Conservation (phyloP, 192 early-diverging fungal species). For the Spizellomyces sp. region DNA sequence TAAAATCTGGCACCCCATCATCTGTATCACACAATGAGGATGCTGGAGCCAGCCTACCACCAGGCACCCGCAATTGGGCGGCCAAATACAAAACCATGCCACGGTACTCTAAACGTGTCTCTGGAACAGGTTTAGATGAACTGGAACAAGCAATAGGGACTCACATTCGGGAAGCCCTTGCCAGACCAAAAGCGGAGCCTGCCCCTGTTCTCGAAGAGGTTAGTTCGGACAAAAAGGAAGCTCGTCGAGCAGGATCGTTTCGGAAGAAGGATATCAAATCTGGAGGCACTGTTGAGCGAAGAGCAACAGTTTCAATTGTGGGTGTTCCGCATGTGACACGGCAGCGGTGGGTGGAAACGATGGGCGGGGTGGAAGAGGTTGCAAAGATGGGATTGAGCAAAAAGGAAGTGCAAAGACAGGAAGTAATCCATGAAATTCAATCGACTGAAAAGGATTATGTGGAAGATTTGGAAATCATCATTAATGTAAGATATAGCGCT, state of each 20-base stretch:
- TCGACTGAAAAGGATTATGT: conserved; percentile 91
- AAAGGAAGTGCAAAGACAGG: conserved; percentile 84
- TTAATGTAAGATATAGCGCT: conserved; percentile 56
- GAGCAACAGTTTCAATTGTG: conserved; percentile 30
- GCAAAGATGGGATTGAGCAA: conserved; percentile 62
- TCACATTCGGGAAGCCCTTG: conserved; percentile 24
- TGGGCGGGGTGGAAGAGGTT: conserved; percentile 57
- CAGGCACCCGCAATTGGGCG: conserved; percentile 24
- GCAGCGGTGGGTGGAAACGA: conserved; percentile 45
- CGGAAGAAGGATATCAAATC: conserved; percentile 20
- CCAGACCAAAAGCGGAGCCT: conserved; percentile 17
- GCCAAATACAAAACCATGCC: conserved; percentile 34
- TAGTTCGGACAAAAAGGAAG: not conserved
- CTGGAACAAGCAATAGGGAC: conserved; percentile 22
- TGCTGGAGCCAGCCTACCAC: not conserved
- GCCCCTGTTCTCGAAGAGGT: not conserved
- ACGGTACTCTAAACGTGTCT: conserved; percentile 26
- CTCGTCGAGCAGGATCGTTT: not conserved
- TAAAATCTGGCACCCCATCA: not conserved
- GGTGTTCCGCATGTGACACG: conserved; percentile 30
- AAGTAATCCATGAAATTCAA: conserved; percentile 92
- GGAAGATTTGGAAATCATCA: conserved; percentile 79
- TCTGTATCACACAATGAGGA: conserved; percentile 10
- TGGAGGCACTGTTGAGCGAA: conserved; percentile 8
- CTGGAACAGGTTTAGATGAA: conserved; percentile 31